Evolutionary conservation across 2,329 filamentous ascomycete species (phyloP).

Genomic region (Chaetomium sp.): DNA sequence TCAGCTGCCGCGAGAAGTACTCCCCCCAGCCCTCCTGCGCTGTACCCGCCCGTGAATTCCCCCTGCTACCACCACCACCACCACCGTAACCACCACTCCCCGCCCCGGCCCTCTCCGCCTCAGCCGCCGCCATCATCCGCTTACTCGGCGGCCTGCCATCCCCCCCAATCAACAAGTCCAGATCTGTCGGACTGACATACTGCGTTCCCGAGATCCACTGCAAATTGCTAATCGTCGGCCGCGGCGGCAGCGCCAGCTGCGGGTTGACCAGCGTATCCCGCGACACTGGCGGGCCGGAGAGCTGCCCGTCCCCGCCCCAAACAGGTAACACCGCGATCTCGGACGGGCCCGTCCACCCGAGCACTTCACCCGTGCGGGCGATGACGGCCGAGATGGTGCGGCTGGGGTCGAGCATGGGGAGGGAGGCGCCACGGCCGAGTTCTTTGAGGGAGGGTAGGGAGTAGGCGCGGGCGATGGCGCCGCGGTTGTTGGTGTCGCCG

Average conservation of each 20-base stretch:
- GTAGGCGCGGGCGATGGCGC: conserved; percentile 61
- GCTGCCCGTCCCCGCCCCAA: conserved; percentile 63
- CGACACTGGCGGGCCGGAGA: conserved; percentile 42
- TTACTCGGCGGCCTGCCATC: conserved; percentile 83
- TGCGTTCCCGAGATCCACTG: conserved; percentile 97
- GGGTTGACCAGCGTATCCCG: conserved; percentile 77
- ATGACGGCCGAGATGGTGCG: conserved; percentile 66
- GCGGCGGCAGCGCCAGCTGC: conserved; percentile 62
- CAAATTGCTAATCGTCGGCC: conserved; percentile 89
- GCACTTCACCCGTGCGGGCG: conserved; percentile 70
- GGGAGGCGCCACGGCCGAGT: conserved; percentile 55
- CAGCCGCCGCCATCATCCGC: conserved; percentile 75
- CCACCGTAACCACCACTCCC: conserved; percentile 27
- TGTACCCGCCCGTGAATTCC: conserved; percentile 25
- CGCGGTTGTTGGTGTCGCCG: conserved; percentile 53
- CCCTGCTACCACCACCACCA: conserved; percentile 31
- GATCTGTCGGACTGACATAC: conserved; percentile 76
- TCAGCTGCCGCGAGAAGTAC: conserved; percentile 79
- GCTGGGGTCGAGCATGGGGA: conserved; percentile 66
- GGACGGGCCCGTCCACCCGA: conserved; percentile 83
- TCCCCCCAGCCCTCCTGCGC: conserved; percentile 62
- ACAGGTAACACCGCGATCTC: conserved; percentile 78
- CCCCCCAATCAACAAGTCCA: conserved; percentile 86
- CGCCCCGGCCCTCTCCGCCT: conserved; percentile 57
- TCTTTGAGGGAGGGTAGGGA: conserved; percentile 86